These are phyloP conservation scores for Syncephalastrum racemosum DNA, from an alignment of 371 early-diverging fungal genomes.

Conservation along the genomic window DNA sequence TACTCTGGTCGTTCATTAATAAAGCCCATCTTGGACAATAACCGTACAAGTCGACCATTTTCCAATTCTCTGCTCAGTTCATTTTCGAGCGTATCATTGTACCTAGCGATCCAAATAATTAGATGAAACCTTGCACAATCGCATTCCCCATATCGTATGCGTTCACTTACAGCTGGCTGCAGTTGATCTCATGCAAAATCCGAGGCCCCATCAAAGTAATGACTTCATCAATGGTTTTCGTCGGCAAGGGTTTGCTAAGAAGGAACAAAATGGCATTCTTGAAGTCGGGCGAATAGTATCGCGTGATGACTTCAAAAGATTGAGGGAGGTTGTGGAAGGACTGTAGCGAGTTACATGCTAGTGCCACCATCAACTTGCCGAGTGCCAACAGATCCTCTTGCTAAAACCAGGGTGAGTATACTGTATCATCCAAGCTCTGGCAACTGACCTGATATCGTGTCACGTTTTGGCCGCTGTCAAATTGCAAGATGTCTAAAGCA, in stretches of 20 bases:
- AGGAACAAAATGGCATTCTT: conserved; percentile 82
- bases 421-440: neutral
- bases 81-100: conserved; percentile 79
- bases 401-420: conserved; percentile 30
- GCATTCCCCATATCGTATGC: neutral
- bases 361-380: conserved; percentile 81
- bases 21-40: conserved; percentile 87
- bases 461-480: conserved; percentile 61
- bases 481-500: conserved; percentile 83
- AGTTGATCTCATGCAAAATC: conserved; percentile 73
- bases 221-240: conserved; percentile 83
- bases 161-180: conserved; percentile 59
- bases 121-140: neutral
- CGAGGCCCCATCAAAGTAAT: conserved; percentile 80
- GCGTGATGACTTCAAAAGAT: conserved; percentile 73
- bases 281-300: conserved; percentile 76
- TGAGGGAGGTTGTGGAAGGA: conserved; percentile 69
- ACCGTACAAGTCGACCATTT: conserved; percentile 83
- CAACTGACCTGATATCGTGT: conserved; percentile 61
- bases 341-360: conserved; percentile 78
- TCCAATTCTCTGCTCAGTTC: conserved; percentile 81
- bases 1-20: conserved; percentile 95
- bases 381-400: conserved; percentile 88
- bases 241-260: conserved; percentile 71
- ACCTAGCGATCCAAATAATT: conserved; percentile 23